Conservation (phyloP, 2,329 filamentous ascomycete genomes). For the Xylariaceae sp. region DNA sequence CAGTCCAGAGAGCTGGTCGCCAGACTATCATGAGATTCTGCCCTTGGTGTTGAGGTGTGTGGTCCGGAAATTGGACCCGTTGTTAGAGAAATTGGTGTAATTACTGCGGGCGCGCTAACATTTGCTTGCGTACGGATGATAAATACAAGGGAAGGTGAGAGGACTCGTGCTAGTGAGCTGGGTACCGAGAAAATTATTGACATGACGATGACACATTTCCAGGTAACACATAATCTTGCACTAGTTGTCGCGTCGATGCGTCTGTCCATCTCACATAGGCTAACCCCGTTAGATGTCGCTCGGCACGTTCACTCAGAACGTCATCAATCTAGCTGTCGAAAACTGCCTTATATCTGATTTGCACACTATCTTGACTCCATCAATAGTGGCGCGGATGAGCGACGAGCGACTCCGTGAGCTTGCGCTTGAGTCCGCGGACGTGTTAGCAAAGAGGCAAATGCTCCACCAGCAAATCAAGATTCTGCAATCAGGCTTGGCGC, state of each 20-base stretch:
- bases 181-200: slow-evolving; percentile 11
- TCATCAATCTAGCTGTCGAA: slow-evolving; percentile 46
- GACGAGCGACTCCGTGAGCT: slow-evolving; percentile 28
- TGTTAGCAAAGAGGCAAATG: slow-evolving; percentile 3
- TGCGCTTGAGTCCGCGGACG: slow-evolving; percentile 31
- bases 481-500: not conserved
- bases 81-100: not conserved
- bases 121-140: not conserved
- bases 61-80: not conserved
- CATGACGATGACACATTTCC: slow-evolving; percentile 12
- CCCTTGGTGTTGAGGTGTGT: not conserved
- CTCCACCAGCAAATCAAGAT: slow-evolving; percentile 3
- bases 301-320: slow-evolving; percentile 44
- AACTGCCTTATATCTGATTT: slow-evolving; percentile 43
- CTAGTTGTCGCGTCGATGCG: too few relatives aligned
- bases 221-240: too few relatives aligned
- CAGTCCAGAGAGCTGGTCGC: not conserved
- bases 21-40: not conserved
- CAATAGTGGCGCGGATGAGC: slow-evolving; percentile 33
- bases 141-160: not conserved
- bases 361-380: slow-evolving; percentile 38
- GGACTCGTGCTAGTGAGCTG: slow-evolving; percentile 6
- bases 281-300: slow-evolving; percentile 43
- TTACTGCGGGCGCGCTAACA: not conserved
- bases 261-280: too few relatives aligned